These are phyloP conservation scores for Chalaropsis thielavioides DNA, from an alignment of 2,329 filamentous ascomycete species.

Conservation along the genomic window DNA sequence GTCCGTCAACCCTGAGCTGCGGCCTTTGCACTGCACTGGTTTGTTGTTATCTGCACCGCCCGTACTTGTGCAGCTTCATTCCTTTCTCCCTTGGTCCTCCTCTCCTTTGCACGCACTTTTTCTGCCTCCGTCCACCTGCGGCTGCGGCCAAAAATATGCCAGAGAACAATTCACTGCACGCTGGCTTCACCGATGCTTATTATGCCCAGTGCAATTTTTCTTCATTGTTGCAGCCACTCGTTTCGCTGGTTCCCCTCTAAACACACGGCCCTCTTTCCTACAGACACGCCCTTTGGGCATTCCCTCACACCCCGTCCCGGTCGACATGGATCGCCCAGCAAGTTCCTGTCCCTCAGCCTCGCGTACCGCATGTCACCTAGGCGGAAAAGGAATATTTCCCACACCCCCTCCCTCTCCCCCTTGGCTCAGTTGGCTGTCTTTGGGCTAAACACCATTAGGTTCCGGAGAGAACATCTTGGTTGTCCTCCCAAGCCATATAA, in stretches of 20 bases:
- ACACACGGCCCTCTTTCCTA: neutral
- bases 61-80: neutral
- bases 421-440: neutral
- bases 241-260: neutral
- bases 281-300: neutral
- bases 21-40: neutral
- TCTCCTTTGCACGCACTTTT: neutral
- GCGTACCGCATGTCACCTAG: slow-evolving; percentile 3
- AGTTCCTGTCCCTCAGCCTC: neutral
- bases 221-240: neutral
- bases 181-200: slow-evolving; percentile 5
- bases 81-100: neutral
- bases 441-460: neutral
- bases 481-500: neutral
- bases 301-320: neutral
- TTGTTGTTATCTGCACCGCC: slow-evolving; percentile 2
- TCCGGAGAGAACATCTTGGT: neutral
- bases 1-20: neutral
- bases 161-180: neutral
- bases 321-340: neutral
- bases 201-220: neutral
- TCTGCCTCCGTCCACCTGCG: neutral
- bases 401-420: neutral
- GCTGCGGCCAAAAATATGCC: neutral
- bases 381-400: neutral